phyloP scores from a whole-genome alignment of 139 green algal species.

The Chlamydomonas schloesseri region DNA sequence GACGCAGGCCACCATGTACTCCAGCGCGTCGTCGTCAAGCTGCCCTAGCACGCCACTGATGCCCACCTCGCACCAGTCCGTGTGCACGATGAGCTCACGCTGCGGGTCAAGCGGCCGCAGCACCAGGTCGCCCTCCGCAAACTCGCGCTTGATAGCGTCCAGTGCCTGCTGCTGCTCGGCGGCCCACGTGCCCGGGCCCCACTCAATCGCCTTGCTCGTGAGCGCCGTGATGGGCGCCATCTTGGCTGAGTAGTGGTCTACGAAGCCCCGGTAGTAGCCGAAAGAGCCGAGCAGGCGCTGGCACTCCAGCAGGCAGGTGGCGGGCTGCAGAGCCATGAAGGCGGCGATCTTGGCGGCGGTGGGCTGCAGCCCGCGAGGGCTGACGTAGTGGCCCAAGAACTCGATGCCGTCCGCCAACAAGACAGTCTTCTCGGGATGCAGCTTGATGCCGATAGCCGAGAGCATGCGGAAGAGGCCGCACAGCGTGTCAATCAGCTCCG shows the following conservation, averaged over 20 bases:
- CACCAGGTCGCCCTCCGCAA: background rate
- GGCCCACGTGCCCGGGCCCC: background rate
- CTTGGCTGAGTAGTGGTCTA: background rate
- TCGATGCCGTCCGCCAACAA: conserved; percentile 26
- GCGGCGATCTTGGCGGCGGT: background rate
- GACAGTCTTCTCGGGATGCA: conserved; percentile 47
- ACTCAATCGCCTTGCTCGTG: background rate
- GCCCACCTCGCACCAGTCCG: conserved; percentile 11
- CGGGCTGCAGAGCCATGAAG: background rate
- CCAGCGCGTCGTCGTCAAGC: conserved; percentile 29
- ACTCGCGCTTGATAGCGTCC: conserved; percentile 28
- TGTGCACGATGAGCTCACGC: background rate
- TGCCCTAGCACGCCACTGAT: conserved; percentile 60
- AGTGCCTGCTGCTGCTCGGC: conserved; percentile 9
- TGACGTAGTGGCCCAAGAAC: conserved; percentile 61
- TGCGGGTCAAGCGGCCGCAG: background rate
- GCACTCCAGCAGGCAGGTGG: background rate
- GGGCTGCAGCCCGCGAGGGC: conserved; percentile 14
- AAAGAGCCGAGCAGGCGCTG: background rate
- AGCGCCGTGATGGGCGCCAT: background rate
- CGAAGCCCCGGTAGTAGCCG: conserved; percentile 10
- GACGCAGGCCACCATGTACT: conserved; percentile 55
- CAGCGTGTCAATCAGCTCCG: conserved; percentile 34
- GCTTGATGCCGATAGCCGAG: conserved; percentile 13
- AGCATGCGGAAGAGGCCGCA: conserved; percentile 6